Evolutionary conservation across 2,329 filamentous ascomycete species (phyloP).

Genomic region (Dothideomycetidae sp.): DNA sequence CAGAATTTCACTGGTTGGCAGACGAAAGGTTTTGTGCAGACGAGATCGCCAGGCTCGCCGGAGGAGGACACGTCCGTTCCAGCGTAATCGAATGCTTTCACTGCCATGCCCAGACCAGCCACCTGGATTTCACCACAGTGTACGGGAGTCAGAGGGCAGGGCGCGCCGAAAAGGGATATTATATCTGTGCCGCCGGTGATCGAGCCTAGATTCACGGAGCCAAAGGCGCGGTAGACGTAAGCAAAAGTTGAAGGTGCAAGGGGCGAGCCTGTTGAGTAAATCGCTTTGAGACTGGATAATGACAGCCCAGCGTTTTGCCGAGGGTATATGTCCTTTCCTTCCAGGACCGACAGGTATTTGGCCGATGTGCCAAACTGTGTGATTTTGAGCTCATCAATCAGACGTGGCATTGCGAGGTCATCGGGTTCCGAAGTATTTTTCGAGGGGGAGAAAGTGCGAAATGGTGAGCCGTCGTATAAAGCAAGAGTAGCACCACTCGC

Average conservation of each 20-base stretch:
- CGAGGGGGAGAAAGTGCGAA: slow-evolving; percentile 39
- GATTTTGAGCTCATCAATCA: slow-evolving; percentile 68
- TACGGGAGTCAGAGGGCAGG: slow-evolving; percentile 43
- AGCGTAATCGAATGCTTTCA: slow-evolving; percentile 37
- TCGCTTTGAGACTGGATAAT: slow-evolving; percentile 50
- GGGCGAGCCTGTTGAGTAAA: slow-evolving; percentile 89
- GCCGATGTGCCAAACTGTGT: slow-evolving; percentile 93
- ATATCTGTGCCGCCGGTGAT: slow-evolving; percentile 97
- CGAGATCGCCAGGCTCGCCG: slow-evolving; percentile 69
- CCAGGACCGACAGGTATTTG: slow-evolving; percentile 81
- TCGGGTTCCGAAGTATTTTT: slow-evolving; percentile 39
- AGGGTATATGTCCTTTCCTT: slow-evolving; percentile 58
- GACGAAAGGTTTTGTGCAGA: slow-evolving; percentile 75
- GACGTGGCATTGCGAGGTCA: slow-evolving; percentile 64
- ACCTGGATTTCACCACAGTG: slow-evolving; percentile 38
- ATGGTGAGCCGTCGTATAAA: slow-evolving; percentile 86
- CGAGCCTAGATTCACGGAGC: slow-evolving; percentile 68
- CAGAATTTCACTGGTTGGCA: slow-evolving; percentile 87
- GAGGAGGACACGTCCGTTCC: slow-evolving; percentile 44
- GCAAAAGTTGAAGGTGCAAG: slow-evolving; percentile 84
- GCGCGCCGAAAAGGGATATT: slow-evolving; percentile 82
- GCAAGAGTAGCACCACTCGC: slow-evolving; percentile 71
- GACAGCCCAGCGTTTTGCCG: slow-evolving; percentile 37
- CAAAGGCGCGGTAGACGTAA: slow-evolving; percentile 78
- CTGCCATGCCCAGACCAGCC: slow-evolving; percentile 37